phyloP scores from a whole-genome alignment of 208 protist genomes.

The Leishmania martiniquensis region DNA sequence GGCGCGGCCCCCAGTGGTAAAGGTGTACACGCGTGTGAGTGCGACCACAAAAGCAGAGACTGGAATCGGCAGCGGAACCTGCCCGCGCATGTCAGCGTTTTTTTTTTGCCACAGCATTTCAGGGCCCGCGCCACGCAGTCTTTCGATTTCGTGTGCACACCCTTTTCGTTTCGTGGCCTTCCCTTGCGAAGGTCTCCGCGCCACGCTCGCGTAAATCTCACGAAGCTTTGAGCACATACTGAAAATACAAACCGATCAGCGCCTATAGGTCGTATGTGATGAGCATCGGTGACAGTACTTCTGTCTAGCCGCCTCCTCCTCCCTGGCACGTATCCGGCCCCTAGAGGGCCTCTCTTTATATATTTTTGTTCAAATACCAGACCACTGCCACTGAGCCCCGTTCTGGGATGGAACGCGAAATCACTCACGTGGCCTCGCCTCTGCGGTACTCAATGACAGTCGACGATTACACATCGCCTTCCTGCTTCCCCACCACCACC shows the following conservation, averaged over 20 bases:
- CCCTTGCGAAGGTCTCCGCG: not conserved
- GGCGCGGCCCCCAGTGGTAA: not conserved
- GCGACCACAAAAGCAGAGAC: not conserved
- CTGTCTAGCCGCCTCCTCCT: not conserved
- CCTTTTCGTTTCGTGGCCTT: not conserved
- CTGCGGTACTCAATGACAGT: not conserved
- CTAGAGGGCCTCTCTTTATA: not conserved
- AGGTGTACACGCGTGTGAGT: not conserved
- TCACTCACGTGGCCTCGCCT: not conserved
- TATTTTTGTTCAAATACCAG: not conserved
- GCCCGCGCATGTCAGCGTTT: not conserved
- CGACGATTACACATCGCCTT: no score
- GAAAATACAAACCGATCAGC: not conserved
- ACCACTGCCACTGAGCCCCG: not conserved
- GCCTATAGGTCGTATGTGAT: not conserved
- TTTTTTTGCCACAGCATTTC: not conserved
- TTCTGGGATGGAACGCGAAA: not conserved
- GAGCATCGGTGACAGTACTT: not conserved
- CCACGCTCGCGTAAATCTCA: not conserved
- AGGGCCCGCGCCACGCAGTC: not conserved
- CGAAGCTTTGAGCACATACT: no score
- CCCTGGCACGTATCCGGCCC: not conserved
- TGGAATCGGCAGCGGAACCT: not conserved
- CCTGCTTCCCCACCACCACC: not conserved
- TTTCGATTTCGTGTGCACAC: not conserved